phyloP scores from a whole-genome alignment of 441 rosid species.

The Bruguiera hainesii region DNA sequence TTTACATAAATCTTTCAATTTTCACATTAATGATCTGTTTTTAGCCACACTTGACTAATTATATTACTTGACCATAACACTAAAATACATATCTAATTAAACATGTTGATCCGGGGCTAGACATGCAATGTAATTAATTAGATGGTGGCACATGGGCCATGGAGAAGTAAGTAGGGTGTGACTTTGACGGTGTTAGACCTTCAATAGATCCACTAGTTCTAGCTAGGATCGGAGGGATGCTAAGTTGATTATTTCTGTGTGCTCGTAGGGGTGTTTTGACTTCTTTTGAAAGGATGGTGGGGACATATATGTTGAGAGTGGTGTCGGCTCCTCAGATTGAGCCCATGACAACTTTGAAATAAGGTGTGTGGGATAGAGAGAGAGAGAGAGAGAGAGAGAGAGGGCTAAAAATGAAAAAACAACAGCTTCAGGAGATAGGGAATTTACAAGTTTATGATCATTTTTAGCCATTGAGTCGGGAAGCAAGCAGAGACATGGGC shows the following conservation, averaged over 20 bases:
- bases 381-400: background rate
- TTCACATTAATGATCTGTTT: too few species aligned
- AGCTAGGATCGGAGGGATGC: conserved; percentile 16
- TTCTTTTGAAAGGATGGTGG: conserved; percentile 5
- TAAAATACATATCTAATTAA: too few species aligned
- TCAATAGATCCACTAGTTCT: conserved; percentile 6
- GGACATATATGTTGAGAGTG: background rate
- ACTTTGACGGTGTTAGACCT: conserved; percentile 25
- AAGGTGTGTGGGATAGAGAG: too few species aligned
- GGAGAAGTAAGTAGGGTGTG: conserved; percentile 16
- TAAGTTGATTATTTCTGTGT: background rate
- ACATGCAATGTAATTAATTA: conserved; percentile 31
- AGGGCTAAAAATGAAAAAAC: conserved; percentile 13
- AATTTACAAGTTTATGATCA: background rate
- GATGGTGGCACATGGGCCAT: conserved; percentile 46
- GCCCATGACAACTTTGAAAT: conserved; percentile 3
- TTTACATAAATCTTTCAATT: too few species aligned
- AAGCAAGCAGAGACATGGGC: conserved; percentile 17
- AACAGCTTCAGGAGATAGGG: background rate
- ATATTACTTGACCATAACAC: too few species aligned
- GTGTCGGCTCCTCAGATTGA: conserved; percentile 31
- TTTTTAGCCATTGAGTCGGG: background rate
- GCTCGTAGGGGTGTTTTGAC: conserved; percentile 41
- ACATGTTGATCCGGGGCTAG: conserved; percentile 41
- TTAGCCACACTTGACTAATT: too few species aligned